A percentile compares a stretch with the other conserved stretches of the same genome.
Evolutionary conservation across 148 eudicot species (phyloP).

Genomic region (Chenopodium album): DNA sequence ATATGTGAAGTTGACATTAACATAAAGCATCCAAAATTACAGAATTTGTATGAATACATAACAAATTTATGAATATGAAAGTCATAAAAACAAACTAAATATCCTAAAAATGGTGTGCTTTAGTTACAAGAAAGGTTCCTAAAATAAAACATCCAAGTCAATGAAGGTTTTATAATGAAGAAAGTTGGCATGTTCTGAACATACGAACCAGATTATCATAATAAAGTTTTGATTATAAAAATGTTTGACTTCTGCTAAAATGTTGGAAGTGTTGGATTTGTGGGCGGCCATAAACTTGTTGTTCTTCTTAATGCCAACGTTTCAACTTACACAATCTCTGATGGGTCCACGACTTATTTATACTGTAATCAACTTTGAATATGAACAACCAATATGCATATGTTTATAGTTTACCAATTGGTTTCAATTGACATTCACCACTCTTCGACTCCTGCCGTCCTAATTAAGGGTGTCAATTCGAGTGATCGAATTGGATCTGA

Average conservation of each 20-base stretch:
- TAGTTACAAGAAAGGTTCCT: not conserved
- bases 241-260: conserved; percentile 11
- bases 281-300: conserved; percentile 22
- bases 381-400: no score
- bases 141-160: not conserved
- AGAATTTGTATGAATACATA: no score
- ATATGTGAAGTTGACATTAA: no score
- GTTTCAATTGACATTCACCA: no score
- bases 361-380: no score
- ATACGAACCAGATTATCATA: not conserved
- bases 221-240: conserved; percentile 7
- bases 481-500: no score
- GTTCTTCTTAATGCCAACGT: not conserved
- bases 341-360: not conserved
- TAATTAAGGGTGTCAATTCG: no score
- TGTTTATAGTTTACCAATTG: no score
- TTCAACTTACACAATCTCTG: conserved; percentile 5
- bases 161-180: not conserved
- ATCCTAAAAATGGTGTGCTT: not conserved
- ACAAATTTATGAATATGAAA: no score
- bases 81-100: not conserved
- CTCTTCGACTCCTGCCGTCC: no score
- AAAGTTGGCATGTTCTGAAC: not conserved
- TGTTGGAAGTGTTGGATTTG: conserved; percentile 18
- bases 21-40: not conserved